A percentile compares a stretch with the other conserved stretches of the same genome.
Conservation (phyloP, 352 stramenopile species). For the Pythium sukuiense region DNA sequence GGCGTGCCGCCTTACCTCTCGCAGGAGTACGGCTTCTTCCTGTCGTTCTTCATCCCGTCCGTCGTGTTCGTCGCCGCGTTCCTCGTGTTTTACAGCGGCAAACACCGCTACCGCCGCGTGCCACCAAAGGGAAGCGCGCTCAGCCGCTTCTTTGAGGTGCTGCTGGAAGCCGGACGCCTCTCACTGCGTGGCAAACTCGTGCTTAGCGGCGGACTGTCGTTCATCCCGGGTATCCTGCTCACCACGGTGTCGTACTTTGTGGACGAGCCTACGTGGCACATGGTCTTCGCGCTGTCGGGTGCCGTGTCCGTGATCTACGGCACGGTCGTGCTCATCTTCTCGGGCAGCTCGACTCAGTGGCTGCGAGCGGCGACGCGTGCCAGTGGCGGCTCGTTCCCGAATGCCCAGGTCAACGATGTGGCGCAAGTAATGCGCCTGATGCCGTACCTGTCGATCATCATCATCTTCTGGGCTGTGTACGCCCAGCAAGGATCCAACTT, state of each 20-base stretch:
- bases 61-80: conserved; percentile 78
- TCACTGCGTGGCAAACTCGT: conserved; percentile 67
- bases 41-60: conserved; percentile 86
- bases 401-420: conserved; percentile 67
- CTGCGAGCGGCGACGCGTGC: conserved; percentile 43
- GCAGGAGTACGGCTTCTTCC: conserved; percentile 87
- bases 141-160: conserved; percentile 65
- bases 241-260: conserved; percentile 86
- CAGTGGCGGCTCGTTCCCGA: conserved; percentile 59
- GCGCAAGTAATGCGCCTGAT: conserved; percentile 74
- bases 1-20: conserved; percentile 81
- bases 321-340: conserved; percentile 70
- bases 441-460: conserved; percentile 78
- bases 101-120: conserved; percentile 62
- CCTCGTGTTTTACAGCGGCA: conserved; percentile 76
- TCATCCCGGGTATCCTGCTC: conserved; percentile 75
- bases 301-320: conserved; percentile 64
- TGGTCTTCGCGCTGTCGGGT: conserved; percentile 58
- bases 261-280: conserved; percentile 52
- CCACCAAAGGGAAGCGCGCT: conserved; percentile 80
- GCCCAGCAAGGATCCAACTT: conserved; percentile 83
- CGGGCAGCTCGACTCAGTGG: conserved; percentile 65
- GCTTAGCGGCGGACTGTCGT: conserved; percentile 71
- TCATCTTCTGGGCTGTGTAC: conserved; percentile 87
- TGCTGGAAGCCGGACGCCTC: conserved; percentile 58